phyloP scores from a whole-genome alignment of 768 basidiomycete species.

The Coprinellus aureogranulatus region DNA sequence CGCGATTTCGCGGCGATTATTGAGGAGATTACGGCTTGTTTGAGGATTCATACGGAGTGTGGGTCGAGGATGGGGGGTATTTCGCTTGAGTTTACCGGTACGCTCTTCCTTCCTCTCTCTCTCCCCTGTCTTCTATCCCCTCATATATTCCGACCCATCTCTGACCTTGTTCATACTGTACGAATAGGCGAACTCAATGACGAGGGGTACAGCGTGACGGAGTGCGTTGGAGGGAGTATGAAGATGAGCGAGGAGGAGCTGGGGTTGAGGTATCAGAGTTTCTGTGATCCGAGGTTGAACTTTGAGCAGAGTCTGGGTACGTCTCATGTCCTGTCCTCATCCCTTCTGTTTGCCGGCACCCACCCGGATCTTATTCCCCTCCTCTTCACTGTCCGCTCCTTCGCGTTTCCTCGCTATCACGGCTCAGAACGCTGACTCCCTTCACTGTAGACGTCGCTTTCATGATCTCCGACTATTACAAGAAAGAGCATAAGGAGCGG shows the following conservation, averaged over 20 bases:
- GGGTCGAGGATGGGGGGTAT: constrained; percentile 80
- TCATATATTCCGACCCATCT: too few species aligned
- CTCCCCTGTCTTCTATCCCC: too few species aligned
- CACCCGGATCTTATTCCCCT: too few species aligned
- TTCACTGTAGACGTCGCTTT: constrained; percentile 1
- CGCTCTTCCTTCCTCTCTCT: too few species aligned
- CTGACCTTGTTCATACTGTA: too few species aligned
- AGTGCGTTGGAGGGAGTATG: constrained; percentile 97
- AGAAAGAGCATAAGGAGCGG: constrained; percentile 1
- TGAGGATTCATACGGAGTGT: constrained; percentile 73
- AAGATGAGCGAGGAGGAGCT: constrained; percentile 86
- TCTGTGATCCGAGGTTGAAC: constrained; percentile 93
- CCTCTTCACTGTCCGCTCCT: not conserved
- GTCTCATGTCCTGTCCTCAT: constrained; percentile 29
- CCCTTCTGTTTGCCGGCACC: not conserved
- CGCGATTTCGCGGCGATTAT: constrained; percentile 88
- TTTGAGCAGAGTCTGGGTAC: constrained; percentile 92
- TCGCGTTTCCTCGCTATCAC: too few species aligned
- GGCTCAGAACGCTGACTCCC: not conserved
- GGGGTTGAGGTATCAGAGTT: constrained; percentile 87
- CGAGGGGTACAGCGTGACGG: constrained; percentile 92
- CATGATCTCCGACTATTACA: not conserved
- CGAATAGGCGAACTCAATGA: constrained; percentile 87
- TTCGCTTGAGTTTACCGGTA: constrained; percentile 84
- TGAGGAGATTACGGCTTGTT: constrained; percentile 76